Conservation (phyloP, 139 green algal species). For the Trebouxia sp. region DNA sequence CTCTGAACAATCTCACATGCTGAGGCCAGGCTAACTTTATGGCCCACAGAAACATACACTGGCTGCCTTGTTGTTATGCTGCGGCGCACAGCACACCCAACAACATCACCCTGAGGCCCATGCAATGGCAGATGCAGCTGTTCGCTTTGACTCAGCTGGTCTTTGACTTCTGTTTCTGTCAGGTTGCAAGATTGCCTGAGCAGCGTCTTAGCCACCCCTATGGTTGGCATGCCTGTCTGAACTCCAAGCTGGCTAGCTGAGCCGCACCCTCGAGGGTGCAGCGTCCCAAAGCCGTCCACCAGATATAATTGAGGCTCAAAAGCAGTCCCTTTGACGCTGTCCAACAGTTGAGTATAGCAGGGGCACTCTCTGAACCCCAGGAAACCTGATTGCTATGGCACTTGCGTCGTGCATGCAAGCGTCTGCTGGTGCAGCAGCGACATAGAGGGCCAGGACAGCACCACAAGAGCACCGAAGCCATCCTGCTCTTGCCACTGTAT, state of each 20-base stretch:
- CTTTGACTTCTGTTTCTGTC: not conserved
- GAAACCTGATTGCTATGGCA: conserved; percentile 55
- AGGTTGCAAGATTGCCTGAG: conserved; percentile 32
- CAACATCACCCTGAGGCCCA: conserved; percentile 14
- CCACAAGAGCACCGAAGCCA: conserved; percentile 43
- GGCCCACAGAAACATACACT: conserved; percentile 61
- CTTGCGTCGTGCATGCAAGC: conserved; percentile 38
- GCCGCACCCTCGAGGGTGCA: conserved; percentile 64
- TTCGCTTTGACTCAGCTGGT: not conserved
- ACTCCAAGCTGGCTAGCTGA: conserved; percentile 70
- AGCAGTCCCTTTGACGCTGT: not conserved
- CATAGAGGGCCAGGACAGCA: conserved; percentile 48
- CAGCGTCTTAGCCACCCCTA: conserved; percentile 63
- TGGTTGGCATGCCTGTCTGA: conserved; percentile 49
- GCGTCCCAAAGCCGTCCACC: conserved; percentile 67
- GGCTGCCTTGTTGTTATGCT: conserved; percentile 32
- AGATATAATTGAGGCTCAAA: conserved; percentile 42
- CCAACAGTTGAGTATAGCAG: conserved; percentile 21
- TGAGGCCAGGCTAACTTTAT: conserved; percentile 49
- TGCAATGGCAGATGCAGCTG: not conserved
- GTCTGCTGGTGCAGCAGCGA: conserved; percentile 54
- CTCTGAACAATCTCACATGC: conserved; percentile 49
- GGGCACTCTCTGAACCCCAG: conserved; percentile 48
- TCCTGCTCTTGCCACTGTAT: conserved; percentile 15
- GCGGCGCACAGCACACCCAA: conserved; percentile 47